phyloP scores from a whole-genome alignment of 768 basidiomycete genomes.

The Phaeotremella fagi region DNA sequence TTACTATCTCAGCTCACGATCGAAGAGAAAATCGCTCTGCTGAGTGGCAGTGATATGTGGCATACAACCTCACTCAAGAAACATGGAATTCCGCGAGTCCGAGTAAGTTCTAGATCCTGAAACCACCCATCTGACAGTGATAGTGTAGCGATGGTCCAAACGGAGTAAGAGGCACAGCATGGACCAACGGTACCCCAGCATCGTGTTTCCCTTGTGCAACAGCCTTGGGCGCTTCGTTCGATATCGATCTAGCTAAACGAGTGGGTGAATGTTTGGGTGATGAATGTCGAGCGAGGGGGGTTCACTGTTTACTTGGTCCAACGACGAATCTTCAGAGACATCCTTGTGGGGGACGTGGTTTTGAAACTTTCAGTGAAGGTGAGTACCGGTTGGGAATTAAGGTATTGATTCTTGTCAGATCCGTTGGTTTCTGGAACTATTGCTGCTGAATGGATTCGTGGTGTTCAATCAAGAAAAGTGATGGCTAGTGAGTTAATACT shows the following conservation, averaged over 20 bases:
- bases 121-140: background rate
- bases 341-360: conserved; percentile 51
- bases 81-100: conserved; percentile 21
- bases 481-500: conserved; percentile 52
- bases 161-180: conserved; percentile 28
- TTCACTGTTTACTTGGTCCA: conserved; percentile 59
- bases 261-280: conserved; percentile 57
- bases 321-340: conserved; percentile 76
- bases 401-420: conserved; percentile 48
- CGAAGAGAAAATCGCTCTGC: conserved; percentile 32
- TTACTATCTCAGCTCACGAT: conserved; percentile 20
- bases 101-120: conserved; percentile 14
- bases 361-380: conserved; percentile 25
- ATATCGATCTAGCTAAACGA: conserved; percentile 53
- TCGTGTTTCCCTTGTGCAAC: conserved; percentile 61
- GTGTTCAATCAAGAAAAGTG: conserved; percentile 69
- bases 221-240: conserved; percentile 58
- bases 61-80: conserved; percentile 29
- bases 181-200: conserved; percentile 58
- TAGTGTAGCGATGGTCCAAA: conserved; percentile 27
- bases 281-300: conserved; percentile 56
- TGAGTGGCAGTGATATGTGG: conserved; percentile 33
- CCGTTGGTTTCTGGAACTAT: conserved; percentile 67
- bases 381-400: background rate
- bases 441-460: conserved; percentile 67